These are phyloP conservation scores for Epichloe hybrida DNA, from an alignment of 2,329 filamentous ascomycete species.

Conservation along the genomic window DNA sequence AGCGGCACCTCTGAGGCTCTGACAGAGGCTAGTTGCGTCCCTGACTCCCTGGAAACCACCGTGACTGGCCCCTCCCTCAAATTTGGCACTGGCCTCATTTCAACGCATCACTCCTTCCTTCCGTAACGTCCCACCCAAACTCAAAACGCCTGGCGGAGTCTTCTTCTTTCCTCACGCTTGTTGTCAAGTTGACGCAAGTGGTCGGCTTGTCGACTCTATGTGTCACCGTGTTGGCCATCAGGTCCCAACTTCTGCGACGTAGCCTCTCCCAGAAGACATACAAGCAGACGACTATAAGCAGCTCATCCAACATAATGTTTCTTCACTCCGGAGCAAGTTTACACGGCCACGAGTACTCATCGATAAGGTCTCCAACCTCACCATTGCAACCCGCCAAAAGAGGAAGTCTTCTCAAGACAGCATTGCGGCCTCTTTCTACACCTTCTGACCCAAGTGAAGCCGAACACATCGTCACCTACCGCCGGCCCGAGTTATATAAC, in stretches of 20 bases:
- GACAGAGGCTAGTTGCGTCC: neutral
- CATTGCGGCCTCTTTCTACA: conserved; percentile 23
- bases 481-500: neutral
- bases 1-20: neutral
- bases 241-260: neutral
- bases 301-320: conserved; percentile 30
- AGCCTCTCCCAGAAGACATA: neutral
- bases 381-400: conserved; percentile 21
- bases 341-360: conserved; percentile 46
- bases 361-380: conserved; percentile 16
- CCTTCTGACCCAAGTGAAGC: conserved; percentile 10
- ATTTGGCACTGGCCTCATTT: neutral
- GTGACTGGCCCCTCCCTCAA: conserved; percentile 1
- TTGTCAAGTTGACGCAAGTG: too few relatives aligned
- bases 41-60: neutral
- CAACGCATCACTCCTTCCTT: neutral
- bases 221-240: neutral
- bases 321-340: conserved; percentile 45
- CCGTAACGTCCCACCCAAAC: neutral
- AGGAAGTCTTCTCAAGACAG: conserved; percentile 28
- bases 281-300: neutral
- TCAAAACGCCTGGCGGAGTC: too few relatives aligned
- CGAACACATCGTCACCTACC: conserved; percentile 3
- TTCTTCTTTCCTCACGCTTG: too few relatives aligned
- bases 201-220: too few relatives aligned